A percentile compares a stretch with the other conserved stretches of the same genome.
phyloP scores from a whole-genome alignment of 2,329 filamentous ascomycete genomes.

The Fusarium heterosporum region DNA sequence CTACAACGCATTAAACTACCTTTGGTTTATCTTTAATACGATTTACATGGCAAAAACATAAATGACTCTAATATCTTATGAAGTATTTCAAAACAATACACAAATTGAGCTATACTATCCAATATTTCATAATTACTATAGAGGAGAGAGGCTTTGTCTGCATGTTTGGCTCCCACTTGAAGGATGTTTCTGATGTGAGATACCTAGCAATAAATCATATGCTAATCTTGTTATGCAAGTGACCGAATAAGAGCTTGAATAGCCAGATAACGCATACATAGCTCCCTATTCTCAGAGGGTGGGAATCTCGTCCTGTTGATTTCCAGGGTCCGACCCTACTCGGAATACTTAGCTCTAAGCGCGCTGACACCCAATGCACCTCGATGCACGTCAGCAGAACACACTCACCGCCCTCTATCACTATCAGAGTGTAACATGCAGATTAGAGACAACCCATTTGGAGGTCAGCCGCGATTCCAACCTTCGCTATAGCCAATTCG shows the following conservation, averaged over 20 bases:
- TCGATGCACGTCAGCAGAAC: conserved; percentile 37
- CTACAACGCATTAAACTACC: too few relatives aligned
- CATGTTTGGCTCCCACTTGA: neutral
- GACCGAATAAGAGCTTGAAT: neutral
- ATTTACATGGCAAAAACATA: too few relatives aligned
- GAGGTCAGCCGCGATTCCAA: conserved; percentile 1
- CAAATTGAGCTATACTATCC: too few relatives aligned
- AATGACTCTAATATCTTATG: too few relatives aligned
- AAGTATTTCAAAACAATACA: too few relatives aligned
- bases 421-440: conserved; percentile 18
- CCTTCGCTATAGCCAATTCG: conserved; percentile 9
- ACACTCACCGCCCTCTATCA: conserved; percentile 35
- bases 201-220: neutral
- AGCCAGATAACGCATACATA: neutral
- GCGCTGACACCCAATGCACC: conserved; percentile 15
- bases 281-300: neutral
- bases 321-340: conserved; percentile 29
- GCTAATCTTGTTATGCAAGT: neutral
- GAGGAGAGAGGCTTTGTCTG: neutral
- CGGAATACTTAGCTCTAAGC: neutral
- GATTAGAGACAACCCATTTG: conserved; percentile 19
- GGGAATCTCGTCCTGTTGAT: neutral
- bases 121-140: neutral
- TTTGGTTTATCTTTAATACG: too few relatives aligned
- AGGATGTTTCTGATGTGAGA: neutral